Evolutionary conservation across 805 yeast genomes (phyloP).

Genomic region (Nakazawaea ambrosiae): DNA sequence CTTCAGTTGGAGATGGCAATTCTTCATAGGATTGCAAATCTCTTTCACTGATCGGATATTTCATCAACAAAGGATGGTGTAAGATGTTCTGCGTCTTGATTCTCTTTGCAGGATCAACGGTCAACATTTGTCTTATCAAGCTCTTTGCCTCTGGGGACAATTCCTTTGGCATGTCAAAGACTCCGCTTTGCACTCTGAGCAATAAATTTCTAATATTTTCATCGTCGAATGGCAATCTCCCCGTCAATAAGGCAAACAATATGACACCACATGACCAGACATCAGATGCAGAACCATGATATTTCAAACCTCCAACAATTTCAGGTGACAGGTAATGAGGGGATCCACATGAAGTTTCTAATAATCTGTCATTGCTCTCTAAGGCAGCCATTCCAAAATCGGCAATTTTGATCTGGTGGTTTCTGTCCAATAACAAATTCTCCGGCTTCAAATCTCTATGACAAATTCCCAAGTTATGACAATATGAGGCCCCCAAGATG

Average conservation of each 20-base stretch:
- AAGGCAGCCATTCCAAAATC: conserved; percentile 90
- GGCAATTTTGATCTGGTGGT: conserved; percentile 67
- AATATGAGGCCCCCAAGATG: conserved; percentile 69
- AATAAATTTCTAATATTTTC: conserved; percentile 66
- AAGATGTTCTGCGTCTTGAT: conserved; percentile 62
- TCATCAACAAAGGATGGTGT: conserved; percentile 45
- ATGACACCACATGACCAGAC: conserved; percentile 89
- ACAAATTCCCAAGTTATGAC: conserved; percentile 75
- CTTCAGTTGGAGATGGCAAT: conserved; percentile 50
- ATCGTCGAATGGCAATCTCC: conserved; percentile 80
- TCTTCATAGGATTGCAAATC: conserved; percentile 31
- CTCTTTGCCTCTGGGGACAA: conserved; percentile 61
- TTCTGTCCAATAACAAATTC: conserved; percentile 59
- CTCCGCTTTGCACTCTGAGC: conserved; percentile 71
- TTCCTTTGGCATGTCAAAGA: conserved; percentile 62
- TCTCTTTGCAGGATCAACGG: conserved; percentile 66
- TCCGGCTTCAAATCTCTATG: conserved; percentile 84
- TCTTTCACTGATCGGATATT: conserved; percentile 42
- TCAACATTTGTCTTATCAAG: conserved; percentile 56
- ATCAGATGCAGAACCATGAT: conserved; percentile 81
- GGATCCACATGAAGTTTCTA: conserved; percentile 81
- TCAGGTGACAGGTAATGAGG: conserved; percentile 90
- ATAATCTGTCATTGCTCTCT: conserved; percentile 59
- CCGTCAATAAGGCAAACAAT: conserved; percentile 69
- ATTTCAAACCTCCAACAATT: conserved; percentile 69